Evolutionary conservation across 305 asterid genomes (phyloP), one percentile per base, ranked within the genome.

Genomic region (Fraxinus baroniana): DNA sequence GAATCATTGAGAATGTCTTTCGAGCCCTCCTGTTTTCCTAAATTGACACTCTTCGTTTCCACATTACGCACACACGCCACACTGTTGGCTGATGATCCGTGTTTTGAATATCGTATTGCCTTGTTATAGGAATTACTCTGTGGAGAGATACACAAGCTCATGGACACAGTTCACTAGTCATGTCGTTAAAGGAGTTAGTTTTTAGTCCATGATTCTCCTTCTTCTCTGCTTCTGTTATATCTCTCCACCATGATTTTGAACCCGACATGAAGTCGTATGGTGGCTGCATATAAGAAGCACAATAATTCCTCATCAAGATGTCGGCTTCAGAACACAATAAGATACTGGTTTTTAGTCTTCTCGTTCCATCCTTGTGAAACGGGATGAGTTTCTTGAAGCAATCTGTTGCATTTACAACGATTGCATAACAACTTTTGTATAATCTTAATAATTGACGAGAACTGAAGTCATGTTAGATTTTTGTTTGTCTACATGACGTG

Each of bases 81-180:
- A n/a, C 39, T 33, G n/a, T 39, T 44, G 20, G 0, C 66, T 71
- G 36, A 78, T 12, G 22, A 22, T 75, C 41, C 41, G 13, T 74
- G 20, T 46, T 46, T 15, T 36, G 15, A 13, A 46, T 24, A 24
- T 66, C 5, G 2, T 78, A 77, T 87, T 82, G 75, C 68, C 24
- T 74, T 87, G 77, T 78, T 35, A 83, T 85, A 96, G 99, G 92
- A 79, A 77, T 91, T 55, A 79, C 97, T n/a, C 85, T 96, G 60
- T 94, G 98, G 99, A 93, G 87, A 84, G 98, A 95, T 83, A 85
- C 90, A 20, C 85, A 88, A 87, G 98, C 92, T 39, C 88, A 88
- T 78, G 95, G 95, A 36, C 88, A 87, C 72, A 76, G 80, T 52
- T 95, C 99, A 7, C 94, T 94, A 12, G 85, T 94, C 41, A 76